phyloP scores from a whole-genome alignment of 202 grass and related monocot species.

The Zoysia matrella region DNA sequence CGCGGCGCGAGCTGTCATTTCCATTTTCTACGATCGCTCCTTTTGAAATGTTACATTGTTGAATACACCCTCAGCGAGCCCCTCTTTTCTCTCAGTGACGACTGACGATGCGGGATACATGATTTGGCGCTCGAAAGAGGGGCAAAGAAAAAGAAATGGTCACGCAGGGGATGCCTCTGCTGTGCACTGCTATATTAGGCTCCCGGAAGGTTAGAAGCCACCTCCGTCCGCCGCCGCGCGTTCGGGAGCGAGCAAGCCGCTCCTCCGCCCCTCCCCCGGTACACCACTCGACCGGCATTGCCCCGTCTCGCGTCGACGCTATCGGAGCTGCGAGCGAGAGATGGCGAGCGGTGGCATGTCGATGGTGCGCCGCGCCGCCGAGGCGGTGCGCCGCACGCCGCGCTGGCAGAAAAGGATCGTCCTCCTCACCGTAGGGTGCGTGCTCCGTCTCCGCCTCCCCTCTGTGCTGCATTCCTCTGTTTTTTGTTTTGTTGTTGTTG shows the following conservation, averaged over 20 bases:
- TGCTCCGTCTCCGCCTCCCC: background rate
- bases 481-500: background rate
- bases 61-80: rapidly evolving
- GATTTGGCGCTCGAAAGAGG: background rate
- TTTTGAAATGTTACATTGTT: rapidly evolving
- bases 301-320: slow-evolving; percentile 24
- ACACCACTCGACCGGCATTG: background rate
- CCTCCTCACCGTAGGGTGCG: slow-evolving; percentile 50
- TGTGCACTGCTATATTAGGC: slow-evolving; percentile 37
- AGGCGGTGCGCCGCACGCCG: slow-evolving; percentile 49
- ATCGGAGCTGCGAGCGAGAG: background rate
- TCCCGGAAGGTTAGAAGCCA: slow-evolving; percentile 19
- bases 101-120: rapidly evolving
- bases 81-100: background rate
- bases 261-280: slow-evolving; percentile 21
- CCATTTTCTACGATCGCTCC: background rate
- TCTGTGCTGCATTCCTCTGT: background rate
- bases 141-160: background rate
- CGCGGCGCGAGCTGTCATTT: slow-evolving; percentile 17
- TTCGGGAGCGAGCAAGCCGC: slow-evolving; percentile 45
- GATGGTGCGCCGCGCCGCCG: slow-evolving; percentile 47
- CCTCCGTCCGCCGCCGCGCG: slow-evolving; percentile 54
- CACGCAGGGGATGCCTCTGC: background rate
- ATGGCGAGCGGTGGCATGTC: slow-evolving; percentile 37
- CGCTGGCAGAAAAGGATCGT: slow-evolving; percentile 52